phyloP scores from a whole-genome alignment of 2,329 filamentous ascomycete species.

The Endoconidiophora laricicola region DNA sequence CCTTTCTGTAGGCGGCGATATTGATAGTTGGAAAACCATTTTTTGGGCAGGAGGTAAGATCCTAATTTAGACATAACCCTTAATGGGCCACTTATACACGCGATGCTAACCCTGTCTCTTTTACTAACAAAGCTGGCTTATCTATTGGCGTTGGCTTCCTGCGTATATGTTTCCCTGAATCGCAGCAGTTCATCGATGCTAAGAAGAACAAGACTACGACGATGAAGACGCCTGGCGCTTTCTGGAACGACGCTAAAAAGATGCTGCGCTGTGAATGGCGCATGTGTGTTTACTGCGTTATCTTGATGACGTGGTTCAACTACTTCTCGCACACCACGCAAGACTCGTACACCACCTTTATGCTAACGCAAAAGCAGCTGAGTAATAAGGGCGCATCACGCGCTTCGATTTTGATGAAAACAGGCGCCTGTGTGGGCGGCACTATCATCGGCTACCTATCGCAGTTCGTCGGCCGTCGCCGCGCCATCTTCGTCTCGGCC shows the following conservation, averaged over 20 bases:
- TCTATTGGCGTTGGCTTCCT: constrained; percentile 53
- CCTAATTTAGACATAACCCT: constrained; percentile 8
- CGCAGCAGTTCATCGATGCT: constrained; percentile 56
- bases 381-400: constrained; percentile 45
- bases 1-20: constrained; percentile 49
- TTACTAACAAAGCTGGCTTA: constrained; percentile 31
- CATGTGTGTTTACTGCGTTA: constrained; percentile 59
- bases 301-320: constrained; percentile 65
- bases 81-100: not conserved
- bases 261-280: constrained; percentile 60
- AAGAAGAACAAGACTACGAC: constrained; percentile 31
- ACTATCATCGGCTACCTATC: constrained; percentile 58
- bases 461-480: constrained; percentile 58
- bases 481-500: constrained; percentile 45
- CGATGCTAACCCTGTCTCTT: constrained; percentile 5
- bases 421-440: constrained; percentile 57
- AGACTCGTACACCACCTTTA: constrained; percentile 69
- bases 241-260: constrained; percentile 51
- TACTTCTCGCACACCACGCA: constrained; percentile 66
- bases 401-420: constrained; percentile 71
- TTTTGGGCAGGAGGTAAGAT: constrained; percentile 48
- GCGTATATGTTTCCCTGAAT: constrained; percentile 55
- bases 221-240: constrained; percentile 23
- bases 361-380: constrained; percentile 56
- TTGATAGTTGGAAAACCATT: constrained; percentile 55